Evolutionary conservation across 495 filamentous ascomycete genomes (phyloP).

Genomic region (Neurospora hispaniola): DNA sequence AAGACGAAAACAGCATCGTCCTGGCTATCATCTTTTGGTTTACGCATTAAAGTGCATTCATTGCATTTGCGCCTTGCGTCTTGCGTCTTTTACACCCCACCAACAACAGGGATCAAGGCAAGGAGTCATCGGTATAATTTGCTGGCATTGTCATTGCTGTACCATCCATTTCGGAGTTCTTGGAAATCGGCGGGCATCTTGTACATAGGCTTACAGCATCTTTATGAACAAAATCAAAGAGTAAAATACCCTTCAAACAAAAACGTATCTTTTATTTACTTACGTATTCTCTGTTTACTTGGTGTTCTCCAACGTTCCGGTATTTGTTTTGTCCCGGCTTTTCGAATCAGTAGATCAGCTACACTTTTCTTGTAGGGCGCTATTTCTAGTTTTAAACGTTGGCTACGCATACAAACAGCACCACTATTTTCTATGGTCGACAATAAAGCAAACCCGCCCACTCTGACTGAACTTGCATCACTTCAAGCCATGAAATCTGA

Average conservation of each 20-base stretch:
- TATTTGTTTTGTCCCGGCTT: neutral
- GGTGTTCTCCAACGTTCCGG: neutral
- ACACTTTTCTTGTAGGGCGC: neutral
- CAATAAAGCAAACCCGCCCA: neutral
- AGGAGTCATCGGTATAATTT: neutral
- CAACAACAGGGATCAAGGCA: neutral
- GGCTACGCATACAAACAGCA: neutral
- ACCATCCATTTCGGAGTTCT: neutral
- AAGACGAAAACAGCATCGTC: neutral
- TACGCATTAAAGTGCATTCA: neutral
- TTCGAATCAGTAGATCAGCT: neutral
- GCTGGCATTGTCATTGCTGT: neutral
- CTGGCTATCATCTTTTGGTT: neutral
- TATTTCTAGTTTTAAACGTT: neutral
- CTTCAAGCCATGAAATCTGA: neutral
- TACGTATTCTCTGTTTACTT: neutral
- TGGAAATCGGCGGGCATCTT: neutral
- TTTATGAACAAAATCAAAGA: neutral
- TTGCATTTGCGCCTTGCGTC: neutral
- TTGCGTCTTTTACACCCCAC: neutral
- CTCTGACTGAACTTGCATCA: neutral
- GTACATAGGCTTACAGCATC: neutral
- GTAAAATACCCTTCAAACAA: neutral
- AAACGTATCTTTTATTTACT: neutral
- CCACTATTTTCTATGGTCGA: neutral